These are phyloP conservation scores for Leccinum griseonigrum DNA, from an alignment of 1,284 basidiomycete genomes.

Conservation along the genomic window DNA sequence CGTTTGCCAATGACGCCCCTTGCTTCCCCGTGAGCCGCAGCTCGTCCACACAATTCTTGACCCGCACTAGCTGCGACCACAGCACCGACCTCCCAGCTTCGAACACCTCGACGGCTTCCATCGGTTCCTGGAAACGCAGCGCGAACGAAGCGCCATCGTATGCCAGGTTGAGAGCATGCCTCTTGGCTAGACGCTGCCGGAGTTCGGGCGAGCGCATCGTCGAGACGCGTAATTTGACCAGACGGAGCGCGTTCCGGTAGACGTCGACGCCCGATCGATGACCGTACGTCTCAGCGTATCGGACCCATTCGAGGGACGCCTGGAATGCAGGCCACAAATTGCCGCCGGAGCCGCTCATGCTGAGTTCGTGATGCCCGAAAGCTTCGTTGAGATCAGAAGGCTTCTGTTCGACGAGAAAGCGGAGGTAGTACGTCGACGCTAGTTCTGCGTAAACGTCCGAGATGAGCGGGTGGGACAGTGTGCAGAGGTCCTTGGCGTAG, in stretches of 20 bases:
- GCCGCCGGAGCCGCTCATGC: constrained; percentile 19
- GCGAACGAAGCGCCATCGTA: constrained; percentile 22
- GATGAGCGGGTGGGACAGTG: constrained; percentile 17
- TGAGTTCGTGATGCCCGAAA: constrained; percentile 26
- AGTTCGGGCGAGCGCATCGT: constrained; percentile 20
- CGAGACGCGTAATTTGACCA: constrained; percentile 15
- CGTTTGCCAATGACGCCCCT: constrained; percentile 21
- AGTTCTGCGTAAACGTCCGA: constrained; percentile 28
- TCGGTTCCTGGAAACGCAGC: constrained; percentile 17
- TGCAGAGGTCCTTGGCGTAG: constrained; percentile 22
- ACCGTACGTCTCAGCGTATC: constrained; percentile 19
- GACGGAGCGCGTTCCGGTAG: constrained; percentile 22
- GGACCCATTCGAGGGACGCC: constrained; percentile 22
- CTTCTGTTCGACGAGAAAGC: constrained; percentile 21
- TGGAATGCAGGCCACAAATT: constrained; percentile 21
- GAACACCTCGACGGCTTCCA: constrained; percentile 25
- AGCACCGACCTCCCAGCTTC: constrained; percentile 26
- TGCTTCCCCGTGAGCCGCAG: constrained; percentile 21
- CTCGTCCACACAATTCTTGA: constrained; percentile 25
- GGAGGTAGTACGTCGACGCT: constrained; percentile 26
- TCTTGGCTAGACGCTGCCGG: constrained; percentile 16
- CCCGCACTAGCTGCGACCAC: constrained; percentile 28
- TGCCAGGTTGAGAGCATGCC: constrained; percentile 16
- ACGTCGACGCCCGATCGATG: constrained; percentile 28
- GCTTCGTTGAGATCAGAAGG: constrained; percentile 27